A percentile compares a stretch with the other conserved stretches of the same genome.
These are phyloP conservation scores for Aquilaria agallochum DNA, from an alignment of 441 rosid species.

Conservation along the genomic window DNA sequence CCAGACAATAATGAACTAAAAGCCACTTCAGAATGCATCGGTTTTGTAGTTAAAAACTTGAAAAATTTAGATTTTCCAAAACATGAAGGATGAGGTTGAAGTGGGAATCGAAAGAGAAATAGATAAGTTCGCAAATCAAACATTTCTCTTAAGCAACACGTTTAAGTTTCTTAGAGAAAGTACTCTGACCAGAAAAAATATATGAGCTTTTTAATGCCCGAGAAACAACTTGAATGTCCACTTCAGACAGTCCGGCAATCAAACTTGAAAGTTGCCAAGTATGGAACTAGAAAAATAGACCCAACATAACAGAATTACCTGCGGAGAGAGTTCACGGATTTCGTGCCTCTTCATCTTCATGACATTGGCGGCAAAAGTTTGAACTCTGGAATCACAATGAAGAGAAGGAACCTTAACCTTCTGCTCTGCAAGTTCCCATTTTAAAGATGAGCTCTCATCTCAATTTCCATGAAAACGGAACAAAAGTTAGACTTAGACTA, in stretches of 20 bases:
- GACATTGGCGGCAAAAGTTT: slow-evolving; percentile 74
- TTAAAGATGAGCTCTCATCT: slow-evolving; percentile 2
- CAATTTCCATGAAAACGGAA: background rate
- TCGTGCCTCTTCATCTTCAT: slow-evolving; percentile 52
- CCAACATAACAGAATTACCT: slow-evolving; percentile 33
- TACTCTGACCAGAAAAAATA: background rate
- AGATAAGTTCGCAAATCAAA: no score
- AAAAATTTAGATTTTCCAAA: no score
- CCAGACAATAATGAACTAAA: no score
- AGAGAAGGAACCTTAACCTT: slow-evolving; percentile 87
- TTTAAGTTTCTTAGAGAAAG: no score
- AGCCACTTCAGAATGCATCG: no score
- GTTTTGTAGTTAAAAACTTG: no score
- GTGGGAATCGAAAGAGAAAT: no score
- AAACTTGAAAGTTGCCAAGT: background rate
- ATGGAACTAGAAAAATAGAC: no score
- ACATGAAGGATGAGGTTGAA: no score
- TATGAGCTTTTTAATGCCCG: background rate
- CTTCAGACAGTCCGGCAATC: background rate
- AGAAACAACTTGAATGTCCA: background rate
- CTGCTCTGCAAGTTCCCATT: slow-evolving; percentile 61
- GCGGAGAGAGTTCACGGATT: slow-evolving; percentile 63
- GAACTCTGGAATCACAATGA: slow-evolving; percentile 80
- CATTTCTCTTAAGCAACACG: no score
- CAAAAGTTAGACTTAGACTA: background rate